Evolutionary conservation across 805 yeast genomes (phyloP), one percentile per base, ranked within the genome.

Genomic region (Candida sonorensis): DNA sequence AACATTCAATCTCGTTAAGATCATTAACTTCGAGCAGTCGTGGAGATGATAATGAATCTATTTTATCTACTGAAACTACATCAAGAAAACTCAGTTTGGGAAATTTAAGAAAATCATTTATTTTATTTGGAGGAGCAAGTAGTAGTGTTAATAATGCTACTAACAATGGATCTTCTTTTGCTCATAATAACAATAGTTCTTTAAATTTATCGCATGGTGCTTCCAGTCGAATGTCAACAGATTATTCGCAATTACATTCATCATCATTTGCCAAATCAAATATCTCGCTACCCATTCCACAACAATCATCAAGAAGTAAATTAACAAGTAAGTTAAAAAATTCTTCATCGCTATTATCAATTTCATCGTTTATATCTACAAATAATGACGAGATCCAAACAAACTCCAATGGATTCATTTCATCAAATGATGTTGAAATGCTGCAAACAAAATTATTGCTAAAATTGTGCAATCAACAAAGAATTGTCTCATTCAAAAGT

Each of bases 221-320:
- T 9, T 26, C 28, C 17, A 27, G 19, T 25, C 26, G 31, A 35
- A 33, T 39, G 30, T 41, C 51, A 40, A 38, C 51, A 51, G 56
- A 58, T 46, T 43, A 55, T 50, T 11, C 20, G 6, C 8, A 9
- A 7, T 18, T 9, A 18, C 20, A 7, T 9, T 18, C 49, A 48
- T 9, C 48, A 13, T 14, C 44, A 5, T 22, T 54, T 28, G 61
- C 55, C 33, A 61, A 60, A 35, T 46, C 59, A 7, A 62, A 60
- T 56, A 77, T 77, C 11, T 76, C 83, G 4, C 53, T 73, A 35
- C 85, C 84, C 1, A 62, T 69, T 4, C 77, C 80, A 6, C 73
- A 69, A 35, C 69, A 67, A 23, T 66, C 64, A 10, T 69, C 81
- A 11, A 62, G 75, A 22, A 75, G 68, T 38, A 76, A 74, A 39